phyloP scores from a whole-genome alignment of 169 alveolate genomes.

The Plasmodium berghei region DNA sequence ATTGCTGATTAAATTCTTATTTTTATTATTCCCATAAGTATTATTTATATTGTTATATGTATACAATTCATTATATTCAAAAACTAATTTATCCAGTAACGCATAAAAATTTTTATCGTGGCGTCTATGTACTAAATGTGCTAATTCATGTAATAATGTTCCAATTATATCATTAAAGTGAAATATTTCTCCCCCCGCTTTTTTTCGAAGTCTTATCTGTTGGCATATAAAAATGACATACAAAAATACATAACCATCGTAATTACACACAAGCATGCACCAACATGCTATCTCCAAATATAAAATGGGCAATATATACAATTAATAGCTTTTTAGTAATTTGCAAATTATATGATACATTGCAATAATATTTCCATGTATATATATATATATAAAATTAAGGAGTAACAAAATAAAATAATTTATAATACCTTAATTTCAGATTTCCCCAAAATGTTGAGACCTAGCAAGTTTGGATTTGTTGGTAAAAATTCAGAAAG shows the following conservation, averaged over 20 bases:
- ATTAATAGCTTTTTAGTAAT: no score
- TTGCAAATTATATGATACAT: no score
- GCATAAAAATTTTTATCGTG: slow-evolving; percentile 65
- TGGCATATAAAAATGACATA: not conserved
- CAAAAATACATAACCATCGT: not conserved
- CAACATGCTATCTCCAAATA: no score
- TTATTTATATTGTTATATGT: slow-evolving; percentile 7
- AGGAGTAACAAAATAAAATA: not conserved
- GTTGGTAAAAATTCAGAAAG: slow-evolving; percentile 64
- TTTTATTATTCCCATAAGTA: slow-evolving; percentile 1
- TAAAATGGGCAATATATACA: no score
- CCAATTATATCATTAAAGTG: slow-evolving; percentile 65
- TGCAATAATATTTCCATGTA: not conserved
- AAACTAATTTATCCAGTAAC: slow-evolving; percentile 35
- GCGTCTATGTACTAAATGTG: slow-evolving; percentile 36
- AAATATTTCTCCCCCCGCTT: slow-evolving; percentile 35
- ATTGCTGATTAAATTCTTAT: no score
- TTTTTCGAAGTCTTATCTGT: slow-evolving; percentile 58
- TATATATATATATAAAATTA: not conserved
- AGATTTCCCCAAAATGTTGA: slow-evolving; percentile 44
- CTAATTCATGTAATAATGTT: slow-evolving; percentile 64
- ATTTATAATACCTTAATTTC: slow-evolving; percentile 58
- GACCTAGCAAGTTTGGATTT: slow-evolving; percentile 47
- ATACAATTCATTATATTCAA: slow-evolving; percentile 58
- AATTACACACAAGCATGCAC: not conserved